Evolutionary conservation across 2,329 filamentous ascomycete genomes (phyloP), one percentile per base, ranked within the genome.

Genomic region (Phaeophleospora eucalypticola): DNA sequence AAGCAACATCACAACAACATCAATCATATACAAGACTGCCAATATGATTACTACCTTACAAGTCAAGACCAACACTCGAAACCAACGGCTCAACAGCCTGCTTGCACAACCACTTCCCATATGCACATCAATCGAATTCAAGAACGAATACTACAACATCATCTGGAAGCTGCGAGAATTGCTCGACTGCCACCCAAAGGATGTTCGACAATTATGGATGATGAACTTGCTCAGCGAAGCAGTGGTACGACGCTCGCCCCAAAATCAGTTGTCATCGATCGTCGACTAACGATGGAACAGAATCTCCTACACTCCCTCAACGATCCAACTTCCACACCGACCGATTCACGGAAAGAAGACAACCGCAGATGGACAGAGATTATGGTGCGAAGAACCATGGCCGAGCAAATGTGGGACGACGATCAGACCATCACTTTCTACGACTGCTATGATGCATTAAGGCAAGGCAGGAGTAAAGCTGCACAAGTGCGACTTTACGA

Each of bases 71-170:
- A 36, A 33, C 2, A 53, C 49, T 10, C 48, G 53, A n/a, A 46
- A 45, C 35, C 53, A 55, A 46, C 43, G 45, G 20, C 36, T 49
- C 39, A 51, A 42, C 40, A 33, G 27, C 32, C 49, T 55, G n/a
- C 48, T 51, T 34, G 33, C 47, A 15, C 41, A 27, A 19, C 49
- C 45, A 21, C 21, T 53, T 8, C 53, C 53, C 4, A n/a, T 46
- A 18, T 55, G 53, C 38, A 46, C 53, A 42, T 55, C 53, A 15
- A 40, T 34, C 29, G 53, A 55, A 16, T 55, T 43, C 44, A 48
- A 46, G n/a, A 42, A 46, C 43, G 53, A 55, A 41, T 51, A 55
- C 43, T 55, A 49, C 49, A 44, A 49, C 15, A 49, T 55, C 40
- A 39, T 49, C 20, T 43, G 45, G 36, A 55, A 52, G 53, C 48